Evolutionary conservation across 148 eudicot genomes (phyloP).

Genomic region (Rheum nobile): DNA sequence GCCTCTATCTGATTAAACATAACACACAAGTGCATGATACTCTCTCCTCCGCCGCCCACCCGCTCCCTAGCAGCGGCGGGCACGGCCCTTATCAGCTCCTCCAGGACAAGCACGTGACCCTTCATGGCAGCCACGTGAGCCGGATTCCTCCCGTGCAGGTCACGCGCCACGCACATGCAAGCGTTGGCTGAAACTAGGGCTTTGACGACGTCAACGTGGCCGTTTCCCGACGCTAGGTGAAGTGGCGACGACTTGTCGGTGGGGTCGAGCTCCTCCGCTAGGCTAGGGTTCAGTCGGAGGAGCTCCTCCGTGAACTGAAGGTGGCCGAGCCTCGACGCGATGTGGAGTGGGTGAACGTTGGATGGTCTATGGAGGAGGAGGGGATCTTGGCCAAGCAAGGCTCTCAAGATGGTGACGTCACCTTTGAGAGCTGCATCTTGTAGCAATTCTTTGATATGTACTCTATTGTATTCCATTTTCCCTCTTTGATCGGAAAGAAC

Average conservation of each 20-base stretch:
- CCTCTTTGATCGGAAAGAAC: neutral
- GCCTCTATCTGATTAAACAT: conserved; percentile 1
- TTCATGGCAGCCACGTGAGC: conserved; percentile 11
- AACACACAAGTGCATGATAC: conserved; percentile 19
- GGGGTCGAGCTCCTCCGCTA: conserved; percentile 18
- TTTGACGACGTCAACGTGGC: conserved; percentile 7
- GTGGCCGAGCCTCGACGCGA: conserved; percentile 26
- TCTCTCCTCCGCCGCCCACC: neutral
- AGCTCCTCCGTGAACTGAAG: conserved; percentile 12
- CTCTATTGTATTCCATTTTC: neutral
- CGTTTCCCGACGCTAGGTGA: conserved; percentile 26
- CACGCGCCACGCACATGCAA: conserved; percentile 8
- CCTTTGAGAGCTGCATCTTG: conserved; percentile 21
- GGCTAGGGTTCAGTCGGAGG: conserved; percentile 16
- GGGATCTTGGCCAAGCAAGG: conserved; percentile 14
- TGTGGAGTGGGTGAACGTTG: conserved; percentile 22
- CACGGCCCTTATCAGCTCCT: conserved; percentile 1
- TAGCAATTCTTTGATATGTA: neutral
- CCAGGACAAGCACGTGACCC: conserved; percentile 6
- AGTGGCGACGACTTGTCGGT: conserved; percentile 18
- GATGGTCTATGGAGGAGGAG: conserved; percentile 15
- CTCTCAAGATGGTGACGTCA: neutral
- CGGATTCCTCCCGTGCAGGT: conserved; percentile 10
- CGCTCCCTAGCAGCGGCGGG: conserved; percentile 7
- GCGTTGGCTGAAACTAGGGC: neutral